Base-by-base conservation (phyloP, 2,329 filamentous ascomycete species). In the Metarhizium brunneum region DNA sequence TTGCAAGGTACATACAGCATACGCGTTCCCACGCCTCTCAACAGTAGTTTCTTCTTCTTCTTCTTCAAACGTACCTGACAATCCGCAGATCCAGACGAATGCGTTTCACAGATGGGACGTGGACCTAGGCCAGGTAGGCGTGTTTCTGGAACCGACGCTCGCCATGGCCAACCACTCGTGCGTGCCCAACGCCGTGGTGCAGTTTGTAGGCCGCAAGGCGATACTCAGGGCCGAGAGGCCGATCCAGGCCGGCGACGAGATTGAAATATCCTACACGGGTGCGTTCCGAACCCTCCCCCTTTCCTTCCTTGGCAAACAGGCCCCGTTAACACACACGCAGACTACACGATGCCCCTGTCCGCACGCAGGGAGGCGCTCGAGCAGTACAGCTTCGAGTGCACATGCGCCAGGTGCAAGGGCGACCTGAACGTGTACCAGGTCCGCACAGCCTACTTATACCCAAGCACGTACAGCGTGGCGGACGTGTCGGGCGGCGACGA, bases 91-190 rank as follows among this genome's bases (percentile, higher is more conserved):
- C 57, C 75, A 82, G 64, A 82, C 81, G 42, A 86, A 86, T 66
- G 75, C 81, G 4, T 86, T 86, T 64, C 80, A 81, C 62, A 71
- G 79, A 53, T 71, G 72, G 30, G 80, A 84, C 53, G 65, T 69
- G 2, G 80, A 85, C 61, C 65, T 78, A 7, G 77, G 73, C 1
- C 71, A 78, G 54, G 71, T 76, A 1, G 82, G 81, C 29, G 70
- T 83, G 35, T 85, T 81, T 58, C 68, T 85, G 42, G 78, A 84
- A 59, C 73, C 79, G 1, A 73, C 66, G 3, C 69, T 84, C 47
- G 78, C 81, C 56, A 82, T 84, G 76, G 74, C 76, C 25, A 86
- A 86, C 59, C 83, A 86, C 64, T 82, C 81, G 0, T 86, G 83
- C 59, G 65, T 77, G 2, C 83, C 83, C 3, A 85, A 84, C 59